Evolutionary conservation across 176 grass and related monocot genomes (phyloP).

Genomic region (Hsuehochloa calcarea): DNA sequence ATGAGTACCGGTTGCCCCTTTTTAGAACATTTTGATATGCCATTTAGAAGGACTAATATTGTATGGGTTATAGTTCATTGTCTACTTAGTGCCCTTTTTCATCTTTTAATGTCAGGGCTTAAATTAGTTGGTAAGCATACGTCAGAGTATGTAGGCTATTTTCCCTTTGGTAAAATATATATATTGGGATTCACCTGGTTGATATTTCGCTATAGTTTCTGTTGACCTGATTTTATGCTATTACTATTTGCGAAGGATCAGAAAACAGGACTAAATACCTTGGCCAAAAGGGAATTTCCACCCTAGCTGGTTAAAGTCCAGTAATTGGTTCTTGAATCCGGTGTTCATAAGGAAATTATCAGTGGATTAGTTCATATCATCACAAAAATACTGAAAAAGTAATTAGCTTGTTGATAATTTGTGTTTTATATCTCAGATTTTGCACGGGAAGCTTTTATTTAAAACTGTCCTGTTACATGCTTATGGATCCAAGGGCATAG

Average conservation of each 20-base stretch:
- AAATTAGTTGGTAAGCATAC: background rate
- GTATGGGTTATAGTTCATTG: background rate
- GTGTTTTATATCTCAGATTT: background rate
- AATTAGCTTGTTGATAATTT: background rate
- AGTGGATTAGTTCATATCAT: background rate
- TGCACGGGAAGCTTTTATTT: background rate
- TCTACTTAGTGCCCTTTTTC: background rate
- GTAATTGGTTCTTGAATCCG: background rate
- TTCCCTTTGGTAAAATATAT: background rate
- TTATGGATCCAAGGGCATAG: background rate
- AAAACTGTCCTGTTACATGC: background rate
- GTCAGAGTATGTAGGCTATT: background rate
- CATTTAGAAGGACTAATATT: background rate
- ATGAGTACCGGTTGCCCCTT: background rate
- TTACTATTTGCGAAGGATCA: background rate
- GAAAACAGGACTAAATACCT: background rate
- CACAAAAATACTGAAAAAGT: background rate
- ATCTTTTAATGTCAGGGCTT: background rate
- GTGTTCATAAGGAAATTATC: background rate
- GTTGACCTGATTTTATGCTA: background rate
- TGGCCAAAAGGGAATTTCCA: background rate
- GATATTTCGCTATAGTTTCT: background rate
- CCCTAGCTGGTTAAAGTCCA: background rate
- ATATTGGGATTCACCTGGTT: background rate
- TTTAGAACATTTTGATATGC: background rate